Conservation (phyloP, 2,329 filamentous ascomycete species). For the Hypoxylon sp. region DNA sequence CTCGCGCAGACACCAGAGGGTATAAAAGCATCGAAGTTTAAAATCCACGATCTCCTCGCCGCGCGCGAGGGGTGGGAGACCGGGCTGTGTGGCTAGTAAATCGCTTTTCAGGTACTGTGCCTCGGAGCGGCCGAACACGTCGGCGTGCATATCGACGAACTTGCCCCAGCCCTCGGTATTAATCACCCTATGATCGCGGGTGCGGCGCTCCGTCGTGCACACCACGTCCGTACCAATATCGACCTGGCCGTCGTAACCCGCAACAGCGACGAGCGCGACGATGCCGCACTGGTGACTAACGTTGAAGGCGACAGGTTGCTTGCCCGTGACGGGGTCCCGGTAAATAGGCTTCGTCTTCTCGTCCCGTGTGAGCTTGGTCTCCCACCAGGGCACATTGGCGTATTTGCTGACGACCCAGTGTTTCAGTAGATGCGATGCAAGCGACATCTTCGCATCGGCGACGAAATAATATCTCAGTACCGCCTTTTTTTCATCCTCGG, state of each 20-base stretch:
- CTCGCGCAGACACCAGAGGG: constrained; percentile 83
- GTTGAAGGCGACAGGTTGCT: constrained; percentile 74
- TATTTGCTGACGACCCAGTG: constrained; percentile 74
- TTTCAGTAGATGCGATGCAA: constrained; percentile 81
- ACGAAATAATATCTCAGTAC: constrained; percentile 74
- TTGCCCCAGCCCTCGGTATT: constrained; percentile 68
- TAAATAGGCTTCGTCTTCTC: constrained; percentile 67
- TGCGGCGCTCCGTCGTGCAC: constrained; percentile 76
- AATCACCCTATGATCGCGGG: constrained; percentile 71
- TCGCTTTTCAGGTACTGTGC: constrained; percentile 70
- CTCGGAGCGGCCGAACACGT: constrained; percentile 76
- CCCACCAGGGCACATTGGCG: constrained; percentile 70
- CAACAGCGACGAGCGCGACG: constrained; percentile 73
- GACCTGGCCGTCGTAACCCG: constrained; percentile 51
- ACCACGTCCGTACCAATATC: constrained; percentile 82
- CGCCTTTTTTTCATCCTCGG: constrained; percentile 66
- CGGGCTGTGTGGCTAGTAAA: constrained; percentile 45
- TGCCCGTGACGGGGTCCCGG: constrained; percentile 61
- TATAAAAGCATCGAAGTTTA: constrained; percentile 79
- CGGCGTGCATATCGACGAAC: constrained; percentile 79
- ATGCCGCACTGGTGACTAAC: constrained; percentile 83
- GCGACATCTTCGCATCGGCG: constrained; percentile 79
- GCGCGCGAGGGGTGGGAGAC: constrained; percentile 44
- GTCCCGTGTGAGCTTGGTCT: constrained; percentile 69
- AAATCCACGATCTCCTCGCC: constrained; percentile 64